Evolutionary conservation across 768 basidiomycete genomes (phyloP).

Genomic region (Pluteus cervinus): DNA sequence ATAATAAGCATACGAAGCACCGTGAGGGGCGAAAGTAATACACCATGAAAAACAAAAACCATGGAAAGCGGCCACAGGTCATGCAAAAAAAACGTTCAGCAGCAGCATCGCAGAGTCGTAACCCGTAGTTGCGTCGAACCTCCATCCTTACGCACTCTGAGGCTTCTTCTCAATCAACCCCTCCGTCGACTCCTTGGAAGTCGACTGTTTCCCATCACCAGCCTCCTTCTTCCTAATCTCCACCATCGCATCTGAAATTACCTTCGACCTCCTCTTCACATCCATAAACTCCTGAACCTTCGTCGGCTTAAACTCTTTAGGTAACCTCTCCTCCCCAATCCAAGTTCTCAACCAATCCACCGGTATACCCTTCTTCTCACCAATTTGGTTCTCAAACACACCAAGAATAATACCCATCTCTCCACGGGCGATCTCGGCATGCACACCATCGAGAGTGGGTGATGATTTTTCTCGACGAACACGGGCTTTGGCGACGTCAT

Average conservation of each 20-base stretch:
- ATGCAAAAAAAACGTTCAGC: too few relatives aligned
- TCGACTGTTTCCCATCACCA: too few relatives aligned
- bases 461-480: conserved; percentile 44
- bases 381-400: conserved; percentile 39
- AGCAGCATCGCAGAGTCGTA: too few relatives aligned
- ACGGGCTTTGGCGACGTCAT: conserved; percentile 44
- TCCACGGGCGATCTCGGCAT: conserved; percentile 58
- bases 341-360: conserved; percentile 42
- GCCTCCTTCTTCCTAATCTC: conserved; percentile 16
- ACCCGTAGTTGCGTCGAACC: too few relatives aligned
- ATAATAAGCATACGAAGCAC: too few relatives aligned
- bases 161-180: too few relatives aligned
- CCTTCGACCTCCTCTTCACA: conserved; percentile 25
- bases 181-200: too few relatives aligned
- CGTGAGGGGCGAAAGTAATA: too few relatives aligned
- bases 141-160: too few relatives aligned
- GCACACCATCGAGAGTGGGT: conserved; percentile 34
- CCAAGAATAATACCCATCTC: conserved; percentile 64
- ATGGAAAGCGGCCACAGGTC: too few relatives aligned
- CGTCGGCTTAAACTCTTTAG: conserved; percentile 36
- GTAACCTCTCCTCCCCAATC: conserved; percentile 47
- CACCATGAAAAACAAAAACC: too few relatives aligned
- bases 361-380: conserved; percentile 34
- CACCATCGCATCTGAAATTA: conserved; percentile 23
- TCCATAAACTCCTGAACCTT: conserved; percentile 29